Evolutionary conservation across 2,329 filamentous ascomycete species (phyloP).

Genomic region (Aspergillus candidus): DNA sequence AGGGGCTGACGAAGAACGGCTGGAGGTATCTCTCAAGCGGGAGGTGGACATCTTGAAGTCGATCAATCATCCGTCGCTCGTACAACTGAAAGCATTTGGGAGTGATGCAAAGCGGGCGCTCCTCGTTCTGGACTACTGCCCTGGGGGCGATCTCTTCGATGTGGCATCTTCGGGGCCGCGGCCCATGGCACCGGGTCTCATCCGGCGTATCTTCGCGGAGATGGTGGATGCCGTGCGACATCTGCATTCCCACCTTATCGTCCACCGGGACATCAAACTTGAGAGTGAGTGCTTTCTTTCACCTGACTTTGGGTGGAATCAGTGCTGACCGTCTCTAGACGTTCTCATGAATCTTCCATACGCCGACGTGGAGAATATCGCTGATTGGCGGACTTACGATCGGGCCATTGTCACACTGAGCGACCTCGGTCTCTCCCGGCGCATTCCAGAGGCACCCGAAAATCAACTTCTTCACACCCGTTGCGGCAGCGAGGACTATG

Average conservation of each 20-base stretch:
- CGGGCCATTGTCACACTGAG: conserved; percentile 82
- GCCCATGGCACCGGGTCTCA: conserved; percentile 60
- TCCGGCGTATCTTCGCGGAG: conserved; percentile 85
- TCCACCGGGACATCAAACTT: conserved; percentile 95
- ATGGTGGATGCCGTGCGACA: conserved; percentile 79
- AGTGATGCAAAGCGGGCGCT: conserved; percentile 77
- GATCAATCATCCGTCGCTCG: conserved; percentile 81
- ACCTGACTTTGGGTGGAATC: not conserved
- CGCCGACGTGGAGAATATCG: conserved; percentile 57
- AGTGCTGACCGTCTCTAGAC: conserved; percentile 49
- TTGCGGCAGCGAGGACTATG: conserved; percentile 95
- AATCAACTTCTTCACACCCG: conserved; percentile 87
- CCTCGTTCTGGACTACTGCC: conserved; percentile 83
- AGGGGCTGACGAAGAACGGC: conserved; percentile 83
- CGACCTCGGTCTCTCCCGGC: conserved; percentile 82
- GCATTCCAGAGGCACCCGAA: conserved; percentile 64
- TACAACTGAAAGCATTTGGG: conserved; percentile 87
- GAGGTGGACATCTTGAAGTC: conserved; percentile 90
- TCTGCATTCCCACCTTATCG: conserved; percentile 76
- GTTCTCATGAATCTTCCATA: conserved; percentile 81
- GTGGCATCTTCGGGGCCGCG: conserved; percentile 69
- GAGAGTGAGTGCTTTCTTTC: conserved; percentile 67
- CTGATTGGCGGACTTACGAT: conserved; percentile 69
- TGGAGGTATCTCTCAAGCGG: conserved; percentile 88
- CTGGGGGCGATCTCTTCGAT: conserved; percentile 92